Conservation (phyloP, 805 yeast species). For the Ogataea trehalophila region DNA sequence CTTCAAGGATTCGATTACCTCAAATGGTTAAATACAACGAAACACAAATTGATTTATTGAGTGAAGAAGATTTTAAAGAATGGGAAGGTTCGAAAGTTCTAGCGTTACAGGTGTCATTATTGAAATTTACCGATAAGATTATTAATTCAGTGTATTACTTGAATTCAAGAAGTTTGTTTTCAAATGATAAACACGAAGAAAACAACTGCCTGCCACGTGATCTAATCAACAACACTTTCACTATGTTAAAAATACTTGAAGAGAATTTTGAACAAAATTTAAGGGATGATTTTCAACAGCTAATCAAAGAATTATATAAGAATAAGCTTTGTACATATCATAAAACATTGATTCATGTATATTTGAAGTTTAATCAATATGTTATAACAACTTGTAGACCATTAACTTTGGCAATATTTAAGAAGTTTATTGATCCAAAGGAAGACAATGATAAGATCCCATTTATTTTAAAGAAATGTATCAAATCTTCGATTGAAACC, state of each 20-base stretch:
- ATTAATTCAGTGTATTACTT: conserved; percentile 31
- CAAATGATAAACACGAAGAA: conserved; percentile 16
- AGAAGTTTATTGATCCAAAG: conserved; percentile 22
- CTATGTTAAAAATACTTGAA: conserved; percentile 16
- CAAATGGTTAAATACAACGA: conserved; percentile 30
- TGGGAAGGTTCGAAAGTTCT: conserved; percentile 28
- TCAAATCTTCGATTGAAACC: conserved; percentile 29
- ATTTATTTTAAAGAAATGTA: conserved; percentile 26
- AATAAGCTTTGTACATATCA: conserved; percentile 13
- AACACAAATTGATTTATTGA: conserved; percentile 29
- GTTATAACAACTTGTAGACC: conserved; percentile 35
- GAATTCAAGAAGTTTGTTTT: conserved; percentile 21
- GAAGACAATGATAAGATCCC: conserved; percentile 19
- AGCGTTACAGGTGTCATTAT: conserved; percentile 23
- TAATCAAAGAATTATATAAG: conserved; percentile 15
- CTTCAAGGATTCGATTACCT: conserved; percentile 34
- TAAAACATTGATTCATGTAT: conserved; percentile 29
- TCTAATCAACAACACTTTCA: conserved; percentile 18
- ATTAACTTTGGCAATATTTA: conserved; percentile 30
- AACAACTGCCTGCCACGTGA: conserved; percentile 16
- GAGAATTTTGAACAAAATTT: conserved; percentile 21
- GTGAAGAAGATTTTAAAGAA: conserved; percentile 24
- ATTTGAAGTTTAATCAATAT: conserved; percentile 32
- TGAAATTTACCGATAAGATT: conserved; percentile 27
- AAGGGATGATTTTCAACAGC: conserved; percentile 16